Evolutionary conservation across 2,329 filamentous ascomycete genomes (phyloP).

Genomic region (Talaromyces piceae): DNA sequence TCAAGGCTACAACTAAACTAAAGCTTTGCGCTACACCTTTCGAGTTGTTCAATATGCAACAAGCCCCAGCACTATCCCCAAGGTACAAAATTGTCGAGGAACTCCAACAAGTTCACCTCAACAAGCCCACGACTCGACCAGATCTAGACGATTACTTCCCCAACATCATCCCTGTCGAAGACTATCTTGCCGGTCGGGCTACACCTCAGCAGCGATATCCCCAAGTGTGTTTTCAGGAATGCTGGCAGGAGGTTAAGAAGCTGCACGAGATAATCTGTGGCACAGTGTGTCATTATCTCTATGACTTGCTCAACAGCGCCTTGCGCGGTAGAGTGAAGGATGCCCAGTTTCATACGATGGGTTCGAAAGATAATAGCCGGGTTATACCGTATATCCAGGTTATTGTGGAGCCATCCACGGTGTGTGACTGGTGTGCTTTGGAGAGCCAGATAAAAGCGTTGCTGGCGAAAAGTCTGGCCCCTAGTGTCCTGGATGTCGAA

Average conservation of each 20-base stretch:
- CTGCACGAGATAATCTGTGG: background rate
- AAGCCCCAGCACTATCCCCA: no score
- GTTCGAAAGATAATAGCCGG: background rate
- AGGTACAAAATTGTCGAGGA: background rate
- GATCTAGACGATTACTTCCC: background rate
- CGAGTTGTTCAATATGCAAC: no score
- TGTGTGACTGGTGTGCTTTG: conserved; percentile 4
- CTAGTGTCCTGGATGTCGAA: background rate
- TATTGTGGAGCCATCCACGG: background rate
- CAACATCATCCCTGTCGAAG: conserved; percentile 5
- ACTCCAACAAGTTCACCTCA: background rate
- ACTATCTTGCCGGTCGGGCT: background rate
- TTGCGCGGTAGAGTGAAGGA: background rate
- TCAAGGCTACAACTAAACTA: no score
- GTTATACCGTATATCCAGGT: conserved; percentile 4
- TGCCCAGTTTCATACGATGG: background rate
- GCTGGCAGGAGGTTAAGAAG: background rate
- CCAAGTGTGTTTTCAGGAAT: background rate
- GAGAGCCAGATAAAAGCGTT: background rate
- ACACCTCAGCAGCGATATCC: background rate
- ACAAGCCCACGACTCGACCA: background rate
- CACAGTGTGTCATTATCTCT: background rate
- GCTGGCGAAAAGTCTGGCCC: background rate
- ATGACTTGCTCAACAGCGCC: background rate
- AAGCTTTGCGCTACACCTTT: no score